Evolutionary conservation across 768 basidiomycete species (phyloP).

Genomic region (Tricholoma flavovirens): DNA sequence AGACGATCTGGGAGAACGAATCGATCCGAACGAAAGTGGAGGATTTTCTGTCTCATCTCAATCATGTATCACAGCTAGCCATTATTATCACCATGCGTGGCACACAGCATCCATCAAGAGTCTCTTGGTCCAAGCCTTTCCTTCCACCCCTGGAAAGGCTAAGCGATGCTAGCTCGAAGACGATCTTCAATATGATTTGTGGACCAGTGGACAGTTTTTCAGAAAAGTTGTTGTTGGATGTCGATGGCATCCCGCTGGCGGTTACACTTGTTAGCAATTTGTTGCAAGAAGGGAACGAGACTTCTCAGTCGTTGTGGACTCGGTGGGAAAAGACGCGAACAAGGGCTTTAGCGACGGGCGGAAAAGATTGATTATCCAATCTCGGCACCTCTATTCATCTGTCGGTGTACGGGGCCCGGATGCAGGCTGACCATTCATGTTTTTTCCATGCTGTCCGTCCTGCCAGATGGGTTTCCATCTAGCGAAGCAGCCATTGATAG

Average conservation of each 20-base stretch:
- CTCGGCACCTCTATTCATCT: constrained; percentile 15
- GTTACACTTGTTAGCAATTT: constrained; percentile 13
- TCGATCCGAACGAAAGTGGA: neutral
- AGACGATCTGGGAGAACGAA: constrained; percentile 3
- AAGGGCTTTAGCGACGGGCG: constrained; percentile 12
- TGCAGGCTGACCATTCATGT: constrained; percentile 12
- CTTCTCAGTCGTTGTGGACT: constrained; percentile 13
- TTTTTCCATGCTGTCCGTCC: constrained; percentile 14
- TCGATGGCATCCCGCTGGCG: constrained; percentile 1
- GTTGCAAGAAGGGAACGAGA: no score
- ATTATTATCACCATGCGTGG: no score
- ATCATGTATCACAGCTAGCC: no score
- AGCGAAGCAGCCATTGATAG: neutral
- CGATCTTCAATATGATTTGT: neutral
- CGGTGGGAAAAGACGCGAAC: constrained; percentile 15
- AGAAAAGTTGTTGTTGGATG: neutral
- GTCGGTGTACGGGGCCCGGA: constrained; percentile 8
- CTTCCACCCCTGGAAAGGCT: constrained; percentile 1
- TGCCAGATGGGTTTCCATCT: constrained; percentile 13
- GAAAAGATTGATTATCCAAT: constrained; percentile 13
- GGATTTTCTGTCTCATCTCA: neutral
- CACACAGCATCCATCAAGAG: constrained; percentile 1
- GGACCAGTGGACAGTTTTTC: neutral
- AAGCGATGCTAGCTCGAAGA: neutral
- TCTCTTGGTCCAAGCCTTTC: constrained; percentile 1